A percentile compares a stretch with the other conserved stretches of the same genome.
These are phyloP conservation scores for Talaromyces atroroseus DNA, from an alignment of 2,329 filamentous ascomycete genomes.

Conservation along the genomic window DNA sequence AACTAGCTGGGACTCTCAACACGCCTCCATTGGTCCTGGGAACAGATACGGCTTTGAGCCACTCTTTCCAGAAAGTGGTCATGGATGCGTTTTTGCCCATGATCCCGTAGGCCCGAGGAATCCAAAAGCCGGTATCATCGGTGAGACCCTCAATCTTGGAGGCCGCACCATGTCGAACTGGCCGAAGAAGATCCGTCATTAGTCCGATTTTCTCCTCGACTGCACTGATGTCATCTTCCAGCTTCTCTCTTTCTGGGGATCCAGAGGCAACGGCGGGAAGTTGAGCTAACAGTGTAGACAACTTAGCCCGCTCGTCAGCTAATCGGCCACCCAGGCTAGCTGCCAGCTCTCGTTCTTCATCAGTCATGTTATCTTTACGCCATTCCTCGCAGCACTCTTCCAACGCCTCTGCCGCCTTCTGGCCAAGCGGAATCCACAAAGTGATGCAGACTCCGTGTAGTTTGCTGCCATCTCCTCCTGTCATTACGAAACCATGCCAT, in stretches of 20 bases:
- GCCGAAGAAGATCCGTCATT: constrained; percentile 93
- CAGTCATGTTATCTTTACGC: constrained; percentile 94
- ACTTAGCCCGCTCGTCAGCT: constrained; percentile 77
- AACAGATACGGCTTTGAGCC: constrained; percentile 87
- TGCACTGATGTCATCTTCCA: constrained; percentile 91
- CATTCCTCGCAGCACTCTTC: constrained; percentile 72
- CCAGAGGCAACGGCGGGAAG: constrained; percentile 76
- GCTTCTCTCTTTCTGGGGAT: constrained; percentile 69
- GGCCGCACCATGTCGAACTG: constrained; percentile 86
- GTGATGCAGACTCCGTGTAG: constrained; percentile 88
- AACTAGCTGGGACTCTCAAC: constrained; percentile 77
- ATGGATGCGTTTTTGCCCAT: constrained; percentile 77
- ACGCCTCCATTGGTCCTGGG: constrained; percentile 90
- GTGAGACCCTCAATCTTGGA: constrained; percentile 97
- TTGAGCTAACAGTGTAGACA: constrained; percentile 80
- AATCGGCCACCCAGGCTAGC: constrained; percentile 85
- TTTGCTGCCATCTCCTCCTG: constrained; percentile 82
- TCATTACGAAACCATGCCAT: constrained; percentile 99
- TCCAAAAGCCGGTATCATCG: constrained; percentile 93
- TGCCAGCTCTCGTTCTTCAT: constrained; percentile 89
- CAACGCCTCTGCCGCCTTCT: constrained; percentile 71
- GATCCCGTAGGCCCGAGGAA: constrained; percentile 86
- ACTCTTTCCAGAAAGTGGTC: constrained; percentile 96
- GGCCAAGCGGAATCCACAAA: constrained; percentile 83
- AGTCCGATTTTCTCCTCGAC: constrained; percentile 96